Base-by-base conservation (phyloP, 169 alveolate genomes). In the Plasmodium adleri region DNA sequence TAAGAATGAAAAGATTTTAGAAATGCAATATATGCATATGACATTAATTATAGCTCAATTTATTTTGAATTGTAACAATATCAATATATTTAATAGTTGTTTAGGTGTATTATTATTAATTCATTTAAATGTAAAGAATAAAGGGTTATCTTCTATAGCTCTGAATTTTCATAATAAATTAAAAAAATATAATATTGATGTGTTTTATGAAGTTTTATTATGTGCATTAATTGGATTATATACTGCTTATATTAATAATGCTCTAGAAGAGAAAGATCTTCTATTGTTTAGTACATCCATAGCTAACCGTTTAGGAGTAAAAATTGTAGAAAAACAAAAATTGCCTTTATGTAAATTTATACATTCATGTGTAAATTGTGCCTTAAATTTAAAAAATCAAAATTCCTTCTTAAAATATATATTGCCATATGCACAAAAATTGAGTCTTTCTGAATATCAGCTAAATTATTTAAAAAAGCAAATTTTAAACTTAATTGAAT, bases 21-120 rank as follows among this genome's bases (percentile, higher is more conserved):
- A 86, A 86, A 86, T 72, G 88, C 92, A 86, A 10, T 86, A 86
- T 47, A 86, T 73, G 68, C 92, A 86, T 50, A 86, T 86, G 92
- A 86, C 85, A 1, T 63, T 86, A 86, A 72, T 86, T 15, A 86
- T 72, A 59, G 92, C 88, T 26, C 92, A 86, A 64, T 86, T 86
- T 86, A 86, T 86, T 58, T 72, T 86, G 49, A 73, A 86, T 60
- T 72, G 78, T 39, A 86, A 86, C 28, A 86, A 86, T 72, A 86
- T 86, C 39, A 86, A 86, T 63, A 86, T 86, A 43, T 86, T 60
- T 86, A 86, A 86, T 43, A 86, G 92, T 20, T 71, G 88, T 43
- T 73, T 86, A 45, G 92, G 92, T 2, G 92, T 86, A 17, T 66
- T 86, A 45, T n/a, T 86, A 13, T 49, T 86, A 86, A 86, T 86